phyloP scores from a whole-genome alignment of 2,329 filamentous ascomycete species.

The Chaetomiaceae sp. region DNA sequence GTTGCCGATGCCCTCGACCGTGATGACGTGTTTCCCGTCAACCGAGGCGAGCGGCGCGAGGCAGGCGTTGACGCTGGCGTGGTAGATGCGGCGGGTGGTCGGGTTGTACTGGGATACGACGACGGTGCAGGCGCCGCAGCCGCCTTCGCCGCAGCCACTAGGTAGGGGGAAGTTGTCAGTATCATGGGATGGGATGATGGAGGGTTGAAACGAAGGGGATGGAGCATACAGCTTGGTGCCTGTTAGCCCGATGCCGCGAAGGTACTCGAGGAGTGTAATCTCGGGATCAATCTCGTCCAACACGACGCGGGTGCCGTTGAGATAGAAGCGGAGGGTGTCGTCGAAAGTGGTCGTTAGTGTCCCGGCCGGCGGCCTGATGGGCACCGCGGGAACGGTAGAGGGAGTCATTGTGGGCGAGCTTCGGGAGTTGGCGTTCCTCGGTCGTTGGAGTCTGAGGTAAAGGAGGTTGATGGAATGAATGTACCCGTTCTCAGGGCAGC shows the following conservation, averaged over 20 bases:
- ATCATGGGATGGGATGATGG: background rate
- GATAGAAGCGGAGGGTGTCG: conserved; percentile 84
- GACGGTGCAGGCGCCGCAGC: conserved; percentile 93
- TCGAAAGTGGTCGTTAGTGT: conserved; percentile 73
- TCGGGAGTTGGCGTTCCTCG: too few species aligned
- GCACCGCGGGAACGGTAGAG: conserved; percentile 47
- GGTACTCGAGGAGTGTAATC: conserved; percentile 85
- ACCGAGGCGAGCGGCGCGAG: conserved; percentile 87
- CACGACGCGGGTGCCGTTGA: conserved; percentile 87
- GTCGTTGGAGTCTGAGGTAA: background rate
- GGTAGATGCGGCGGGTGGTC: conserved; percentile 87
- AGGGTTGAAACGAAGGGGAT: background rate
- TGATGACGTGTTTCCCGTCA: conserved; percentile 97
- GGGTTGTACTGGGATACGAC: conserved; percentile 92
- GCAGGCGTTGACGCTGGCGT: conserved; percentile 95
- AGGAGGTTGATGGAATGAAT: background rate
- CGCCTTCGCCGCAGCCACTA: conserved; percentile 87
- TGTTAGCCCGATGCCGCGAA: conserved; percentile 86
- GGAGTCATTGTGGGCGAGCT: conserved; percentile 48
- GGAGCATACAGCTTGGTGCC: conserved; percentile 77
- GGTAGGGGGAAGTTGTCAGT: background rate
- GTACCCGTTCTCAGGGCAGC: background rate
- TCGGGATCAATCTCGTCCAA: conserved; percentile 88
- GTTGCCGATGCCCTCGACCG: conserved; percentile 91
- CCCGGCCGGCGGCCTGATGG: conserved; percentile 30